Conservation (phyloP, 345 rosid genomes). For the Syzygium jambos region DNA sequence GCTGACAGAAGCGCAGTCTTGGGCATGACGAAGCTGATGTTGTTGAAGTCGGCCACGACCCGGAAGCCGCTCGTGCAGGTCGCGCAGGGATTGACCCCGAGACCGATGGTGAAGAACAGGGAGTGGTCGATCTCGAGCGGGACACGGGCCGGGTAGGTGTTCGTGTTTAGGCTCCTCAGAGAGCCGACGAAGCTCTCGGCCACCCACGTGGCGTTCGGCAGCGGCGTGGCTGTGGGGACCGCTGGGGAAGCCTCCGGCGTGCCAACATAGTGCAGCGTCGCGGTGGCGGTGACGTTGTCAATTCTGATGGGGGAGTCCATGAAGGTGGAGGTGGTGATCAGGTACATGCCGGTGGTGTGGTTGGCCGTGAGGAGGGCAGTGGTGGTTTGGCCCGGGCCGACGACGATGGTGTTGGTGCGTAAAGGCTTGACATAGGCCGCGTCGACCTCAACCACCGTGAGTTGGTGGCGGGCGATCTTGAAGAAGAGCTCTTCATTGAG, state of each 20-base stretch:
- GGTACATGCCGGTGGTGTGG: slow-evolving; percentile 38
- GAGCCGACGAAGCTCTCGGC: slow-evolving; percentile 38
- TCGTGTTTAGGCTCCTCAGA: slow-evolving; percentile 61
- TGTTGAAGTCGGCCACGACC: slow-evolving; percentile 66
- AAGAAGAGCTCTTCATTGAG: slow-evolving; percentile 86
- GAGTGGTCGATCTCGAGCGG: slow-evolving; percentile 56
- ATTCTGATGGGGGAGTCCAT: slow-evolving; percentile 62
- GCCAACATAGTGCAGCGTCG: slow-evolving; percentile 53
- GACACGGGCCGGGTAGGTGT: slow-evolving; percentile 50
- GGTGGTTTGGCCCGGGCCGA: slow-evolving; percentile 84
- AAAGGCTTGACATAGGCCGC: slow-evolving; percentile 74
- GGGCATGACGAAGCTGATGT: slow-evolving; percentile 79
- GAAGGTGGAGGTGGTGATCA: slow-evolving; percentile 64
- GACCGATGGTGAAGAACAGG: slow-evolving; percentile 57
- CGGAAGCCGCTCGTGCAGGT: slow-evolving; percentile 49
- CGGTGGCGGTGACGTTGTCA: slow-evolving; percentile 66
- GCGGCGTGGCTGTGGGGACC: slow-evolving; percentile 33
- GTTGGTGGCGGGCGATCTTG: slow-evolving; percentile 69
- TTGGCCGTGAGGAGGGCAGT: slow-evolving; percentile 45
- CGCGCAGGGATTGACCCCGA: slow-evolving; percentile 66
- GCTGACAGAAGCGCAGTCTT: slow-evolving; percentile 52
- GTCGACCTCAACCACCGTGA: slow-evolving; percentile 85
- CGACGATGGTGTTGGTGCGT: slow-evolving; percentile 47
- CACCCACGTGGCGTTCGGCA: slow-evolving; percentile 49
- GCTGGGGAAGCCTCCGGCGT: slow-evolving; percentile 29